Conservation (phyloP, 768 basidiomycete species). For the Auricularia auricula-judae region DNA sequence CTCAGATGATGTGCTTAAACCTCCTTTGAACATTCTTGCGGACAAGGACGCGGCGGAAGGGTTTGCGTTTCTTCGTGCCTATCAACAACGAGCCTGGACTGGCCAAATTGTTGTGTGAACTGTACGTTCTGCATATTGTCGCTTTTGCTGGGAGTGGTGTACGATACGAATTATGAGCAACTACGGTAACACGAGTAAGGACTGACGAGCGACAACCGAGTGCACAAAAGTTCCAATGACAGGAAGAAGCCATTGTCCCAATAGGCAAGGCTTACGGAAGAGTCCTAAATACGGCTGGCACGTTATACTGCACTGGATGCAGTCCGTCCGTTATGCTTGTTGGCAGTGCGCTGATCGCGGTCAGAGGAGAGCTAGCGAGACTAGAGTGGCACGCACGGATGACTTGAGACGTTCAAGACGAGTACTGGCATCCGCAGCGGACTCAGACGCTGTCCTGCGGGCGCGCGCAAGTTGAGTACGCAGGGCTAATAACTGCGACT, state of each 20-base stretch:
- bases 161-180: not conserved
- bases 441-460: not conserved
- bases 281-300: not conserved
- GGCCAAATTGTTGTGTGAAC: not conserved
- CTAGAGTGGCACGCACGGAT: not conserved
- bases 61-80: conserved; percentile 36
- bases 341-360: not conserved
- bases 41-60: conserved; percentile 36
- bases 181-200: not conserved
- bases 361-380: not conserved
- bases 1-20: conserved; percentile 33
- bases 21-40: conserved; percentile 32
- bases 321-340: not conserved
- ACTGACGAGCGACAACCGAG: not conserved
- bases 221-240: not conserved
- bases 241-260: not conserved
- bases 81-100: conserved; percentile 25
- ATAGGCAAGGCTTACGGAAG: not conserved
- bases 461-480: not conserved
- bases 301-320: not conserved
- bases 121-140: too few relatives aligned
- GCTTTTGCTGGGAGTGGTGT: not conserved
- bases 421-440: not conserved
- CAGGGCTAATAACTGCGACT: not conserved
- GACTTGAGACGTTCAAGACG: not conserved